Evolutionary conservation across 352 stramenopile genomes (phyloP).

Genomic region (Blastocystis sp.): DNA sequence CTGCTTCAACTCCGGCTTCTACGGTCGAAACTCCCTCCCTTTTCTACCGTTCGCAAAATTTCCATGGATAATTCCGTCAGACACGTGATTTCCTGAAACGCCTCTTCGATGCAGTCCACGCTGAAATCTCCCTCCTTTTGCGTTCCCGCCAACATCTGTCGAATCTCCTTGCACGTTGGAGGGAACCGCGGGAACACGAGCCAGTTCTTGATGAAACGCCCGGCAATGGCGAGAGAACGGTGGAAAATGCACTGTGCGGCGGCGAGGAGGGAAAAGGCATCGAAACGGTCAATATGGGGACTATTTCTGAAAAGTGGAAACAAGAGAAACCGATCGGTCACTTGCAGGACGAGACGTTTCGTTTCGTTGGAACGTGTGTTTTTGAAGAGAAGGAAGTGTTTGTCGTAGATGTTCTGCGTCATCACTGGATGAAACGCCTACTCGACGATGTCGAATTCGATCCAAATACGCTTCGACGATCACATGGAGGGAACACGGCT

Average conservation of each 20-base stretch:
- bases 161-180: no score
- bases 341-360: background rate
- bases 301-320: background rate
- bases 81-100: background rate
- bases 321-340: slow-evolving; percentile 8
- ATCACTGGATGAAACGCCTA: background rate
- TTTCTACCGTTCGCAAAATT: background rate
- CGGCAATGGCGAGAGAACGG: background rate
- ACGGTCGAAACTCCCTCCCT: background rate
- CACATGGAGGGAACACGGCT: background rate
- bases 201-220: slow-evolving; percentile 8
- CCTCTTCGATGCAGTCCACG: background rate
- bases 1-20: slow-evolving; percentile 20
- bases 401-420: background rate
- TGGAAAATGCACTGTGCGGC: slow-evolving; percentile 7
- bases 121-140: background rate
- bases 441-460: background rate
- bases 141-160: no score
- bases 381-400: slow-evolving; percentile 18
- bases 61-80: background rate
- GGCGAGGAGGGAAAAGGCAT: background rate
- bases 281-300: background rate
- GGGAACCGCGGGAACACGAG: background rate
- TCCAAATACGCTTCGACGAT: slow-evolving; percentile 50
- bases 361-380: background rate